A percentile compares a stretch with the other conserved stretches of the same genome.
phyloP scores from a whole-genome alignment of 148 eudicot genomes.

The Tetragonia tetragonoides region DNA sequence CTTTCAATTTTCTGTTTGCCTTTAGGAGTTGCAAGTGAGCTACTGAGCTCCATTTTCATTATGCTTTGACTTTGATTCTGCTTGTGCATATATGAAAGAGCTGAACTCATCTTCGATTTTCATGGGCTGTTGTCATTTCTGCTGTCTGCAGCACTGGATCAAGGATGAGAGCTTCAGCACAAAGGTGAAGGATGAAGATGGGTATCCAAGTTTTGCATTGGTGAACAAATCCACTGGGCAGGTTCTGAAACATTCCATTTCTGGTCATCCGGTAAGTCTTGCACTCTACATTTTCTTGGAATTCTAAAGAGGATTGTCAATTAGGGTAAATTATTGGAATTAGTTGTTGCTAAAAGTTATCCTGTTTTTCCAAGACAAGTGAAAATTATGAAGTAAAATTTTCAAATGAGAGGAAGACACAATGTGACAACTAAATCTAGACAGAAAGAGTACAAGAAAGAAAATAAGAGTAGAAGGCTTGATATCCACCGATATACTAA shows the following conservation, averaged over 20 bases:
- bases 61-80: background rate
- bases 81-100: background rate
- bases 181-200: conserved; percentile 78
- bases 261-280: conserved; percentile 67
- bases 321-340: background rate
- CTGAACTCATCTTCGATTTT: background rate
- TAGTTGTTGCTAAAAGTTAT: too few species aligned
- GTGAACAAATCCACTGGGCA: conserved; percentile 75
- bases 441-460: background rate
- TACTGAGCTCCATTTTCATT: background rate
- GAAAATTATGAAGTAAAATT: too few species aligned
- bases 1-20: background rate
- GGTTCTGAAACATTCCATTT: conserved; percentile 72
- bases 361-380: too few species aligned
- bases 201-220: conserved; percentile 69
- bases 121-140: background rate
- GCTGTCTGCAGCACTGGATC: conserved; percentile 69
- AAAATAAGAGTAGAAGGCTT: background rate
- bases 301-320: background rate
- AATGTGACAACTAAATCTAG: too few species aligned
- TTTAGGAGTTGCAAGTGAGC: background rate
- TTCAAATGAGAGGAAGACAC: too few species aligned
- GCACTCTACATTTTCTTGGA: background rate
- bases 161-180: conserved; percentile 77
- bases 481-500: too few species aligned